Base-by-base conservation (phyloP, 495 filamentous ascomycete genomes). In the Neurospora sp. region DNA sequence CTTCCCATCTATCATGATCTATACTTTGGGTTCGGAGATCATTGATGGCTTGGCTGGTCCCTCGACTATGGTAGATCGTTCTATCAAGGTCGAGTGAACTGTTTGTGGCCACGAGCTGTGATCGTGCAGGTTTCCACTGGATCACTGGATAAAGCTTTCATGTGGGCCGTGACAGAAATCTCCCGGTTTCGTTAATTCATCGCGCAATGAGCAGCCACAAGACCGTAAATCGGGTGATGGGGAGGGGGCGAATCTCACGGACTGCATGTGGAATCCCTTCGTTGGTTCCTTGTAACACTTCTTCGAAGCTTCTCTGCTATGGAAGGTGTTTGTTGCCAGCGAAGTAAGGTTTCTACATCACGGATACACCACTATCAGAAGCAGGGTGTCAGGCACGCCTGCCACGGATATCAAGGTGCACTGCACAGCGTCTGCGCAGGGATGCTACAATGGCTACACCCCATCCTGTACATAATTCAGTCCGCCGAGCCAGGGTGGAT, bases 1-100 rank as follows among this genome's bases (percentile, higher is more conserved):
- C 39, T 88, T 92, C 68, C 91, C 94, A 2, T 75, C 83, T 8
- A 91, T 92, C 76, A 90, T 93, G 82, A 85, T 89, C 61, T 93
- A 92, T 75, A 79, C 85, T 12, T 87, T 94, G 41, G 91, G 91
- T 9, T 75, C 79, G 69, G 92, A 96, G 75, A 91, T 97, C 70
- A 70, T 95, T 40, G 81, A 88, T 69, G 90, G 89, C 0, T 83
- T 96, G 8, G 86, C 86, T n/a, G 83, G 82, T 59, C 84, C 87
- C 27, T 80, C 78, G 20, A 77, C 73, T 8, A 0, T 12, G 22
- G 22, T 0, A 16, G 22, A 14, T 31, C 11, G 2, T 31, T 31
- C 22, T 7, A 3, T 16, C 22, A 61, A 61, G 53, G 22, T 27
- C 22, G 22, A 27, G 22, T 59, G 48, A 59, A 31, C 22, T 0